Base-by-base conservation (phyloP, 1,139 yeast genomes). In the Yamadazyma aaseri region DNA sequence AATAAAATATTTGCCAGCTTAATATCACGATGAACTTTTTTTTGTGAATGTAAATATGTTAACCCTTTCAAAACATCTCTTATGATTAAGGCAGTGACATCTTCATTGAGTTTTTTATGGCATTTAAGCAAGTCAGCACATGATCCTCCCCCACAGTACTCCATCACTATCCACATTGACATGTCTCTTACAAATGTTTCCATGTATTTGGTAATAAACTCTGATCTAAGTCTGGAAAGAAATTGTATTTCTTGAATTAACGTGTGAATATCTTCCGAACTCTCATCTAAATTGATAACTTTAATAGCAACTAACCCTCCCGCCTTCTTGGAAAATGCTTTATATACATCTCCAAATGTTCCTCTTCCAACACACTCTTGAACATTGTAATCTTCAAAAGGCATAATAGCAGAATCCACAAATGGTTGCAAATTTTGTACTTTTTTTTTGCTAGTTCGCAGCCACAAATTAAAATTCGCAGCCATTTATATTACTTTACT, bases 131-230 rank as follows among this genome's bases (percentile, higher is more conserved):
- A 65, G 50, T 87, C 96, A 1, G 86, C 73, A 56, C 95, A 85
- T 2, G 95, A 85, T 0, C 96, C 95, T 15, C 95, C 96, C 9
- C 90, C 95, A 58, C 97, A 89, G 53, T 75, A 86, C 54, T 89
- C 97, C 96, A 89, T 86, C 4, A 85, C 83, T 33, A 89, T 85
- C 81, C 90, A 87, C 81, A 89, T 76, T 15, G 77, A 73, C 26
- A 76, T 76, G 35, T 76, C 86, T 33, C 68, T 64, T 8, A 81
- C 58, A 50, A 79, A 76, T 0, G 95, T 79, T 32, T 79, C 80
- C 45, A 63, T 68, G 56, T 86, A 85, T 39, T 56, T 65, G 10
- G 90, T 84, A 32, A 87, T 79, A 50, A 73, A 73, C 0, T 75
- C 75, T n/a, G 83, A 76, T 38, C 71, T 68, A 41, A 87, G 60